Percentiles rank a stretch among this genome's conserved stretches.
phyloP scores from a whole-genome alignment of 208 protist species.

The Herpetomonas samuelpessoai region DNA sequence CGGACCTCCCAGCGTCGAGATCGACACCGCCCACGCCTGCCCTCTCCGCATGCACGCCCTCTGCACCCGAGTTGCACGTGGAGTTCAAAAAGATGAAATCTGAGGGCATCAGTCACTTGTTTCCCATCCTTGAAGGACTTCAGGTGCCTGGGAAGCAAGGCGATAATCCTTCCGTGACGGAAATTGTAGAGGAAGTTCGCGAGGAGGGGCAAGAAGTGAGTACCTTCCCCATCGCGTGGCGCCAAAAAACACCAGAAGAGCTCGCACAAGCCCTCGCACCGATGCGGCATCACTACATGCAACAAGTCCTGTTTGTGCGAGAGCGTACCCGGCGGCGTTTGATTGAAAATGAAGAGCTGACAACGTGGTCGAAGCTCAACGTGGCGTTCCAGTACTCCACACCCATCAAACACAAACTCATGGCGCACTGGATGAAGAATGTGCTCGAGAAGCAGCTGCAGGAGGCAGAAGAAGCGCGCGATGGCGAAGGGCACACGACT shows the following conservation, averaged over 20 bases:
- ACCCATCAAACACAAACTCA: conserved; percentile 30
- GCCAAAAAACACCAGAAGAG: conserved; percentile 24
- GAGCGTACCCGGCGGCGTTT: conserved; percentile 41
- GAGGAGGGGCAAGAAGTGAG: conserved; percentile 6
- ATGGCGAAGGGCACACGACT: not conserved
- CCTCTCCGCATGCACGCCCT: not conserved
- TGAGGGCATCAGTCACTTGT: conserved; percentile 23
- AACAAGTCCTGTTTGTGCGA: conserved; percentile 43
- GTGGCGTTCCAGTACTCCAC: conserved; percentile 26
- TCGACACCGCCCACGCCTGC: not conserved
- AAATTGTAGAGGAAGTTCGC: conserved; percentile 15
- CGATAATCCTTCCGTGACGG: conserved; percentile 10
- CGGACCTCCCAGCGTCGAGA: not conserved
- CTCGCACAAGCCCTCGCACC: conserved; percentile 33
- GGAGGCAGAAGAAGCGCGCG: not conserved
- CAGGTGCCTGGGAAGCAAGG: not conserved
- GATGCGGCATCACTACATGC: conserved; percentile 41
- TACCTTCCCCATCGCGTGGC: conserved; percentile 43
- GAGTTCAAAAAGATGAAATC: conserved; percentile 17
- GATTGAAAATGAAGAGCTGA: conserved; percentile 40
- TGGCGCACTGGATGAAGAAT: conserved; percentile 14
- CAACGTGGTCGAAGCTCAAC: conserved; percentile 15
- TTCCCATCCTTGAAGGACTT: conserved; percentile 28
- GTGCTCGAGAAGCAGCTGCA: not conserved
- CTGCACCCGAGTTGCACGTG: conserved; percentile 12